Conservation (phyloP, 345 rosid species). For the Eucalyptus guilfoylei region DNA sequence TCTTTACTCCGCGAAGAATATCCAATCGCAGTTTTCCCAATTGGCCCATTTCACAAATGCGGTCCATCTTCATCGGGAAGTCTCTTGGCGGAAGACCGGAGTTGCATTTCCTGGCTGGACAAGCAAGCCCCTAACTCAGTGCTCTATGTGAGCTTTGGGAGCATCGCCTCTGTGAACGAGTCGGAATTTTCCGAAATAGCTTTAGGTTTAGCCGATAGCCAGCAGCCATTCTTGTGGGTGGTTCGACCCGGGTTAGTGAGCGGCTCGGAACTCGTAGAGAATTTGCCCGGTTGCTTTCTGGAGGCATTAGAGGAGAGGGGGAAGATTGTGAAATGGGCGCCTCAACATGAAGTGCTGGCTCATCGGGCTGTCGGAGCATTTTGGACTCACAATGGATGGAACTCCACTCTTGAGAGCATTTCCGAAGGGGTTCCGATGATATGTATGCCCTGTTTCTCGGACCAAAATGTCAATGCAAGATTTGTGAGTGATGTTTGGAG, state of each 20-base stretch:
- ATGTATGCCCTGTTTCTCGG: slow-evolving; percentile 51
- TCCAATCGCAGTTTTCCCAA: slow-evolving; percentile 19
- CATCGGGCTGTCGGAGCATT: slow-evolving; percentile 51
- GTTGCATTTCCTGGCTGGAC: slow-evolving; percentile 42
- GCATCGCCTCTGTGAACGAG: slow-evolving; percentile 18
- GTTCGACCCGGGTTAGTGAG: slow-evolving; percentile 24
- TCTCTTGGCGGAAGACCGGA: slow-evolving; percentile 5
- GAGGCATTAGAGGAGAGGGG: slow-evolving; percentile 20
- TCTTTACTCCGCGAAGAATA: background rate
- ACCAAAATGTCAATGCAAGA: slow-evolving; percentile 45
- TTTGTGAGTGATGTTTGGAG: slow-evolving; percentile 37
- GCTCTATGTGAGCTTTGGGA: slow-evolving; percentile 58
- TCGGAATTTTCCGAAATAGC: slow-evolving; percentile 35
- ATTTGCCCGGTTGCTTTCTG: background rate
- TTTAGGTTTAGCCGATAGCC: slow-evolving; percentile 36
- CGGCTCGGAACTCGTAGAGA: background rate
- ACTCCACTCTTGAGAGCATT: slow-evolving; percentile 54
- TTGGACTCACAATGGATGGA: slow-evolving; percentile 70
- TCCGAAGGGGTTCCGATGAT: slow-evolving; percentile 65
- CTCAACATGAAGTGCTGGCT: slow-evolving; percentile 45
- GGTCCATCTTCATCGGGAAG: slow-evolving; percentile 11
- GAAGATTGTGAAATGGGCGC: slow-evolving; percentile 52
- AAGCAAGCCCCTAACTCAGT: slow-evolving; percentile 27
- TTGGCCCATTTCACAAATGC: slow-evolving; percentile 43
- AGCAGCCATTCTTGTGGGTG: slow-evolving; percentile 56